Evolutionary conservation across 495 filamentous ascomycete genomes (phyloP), one percentile per base, ranked within the genome.

Genomic region (Xylaria scruposa): DNA sequence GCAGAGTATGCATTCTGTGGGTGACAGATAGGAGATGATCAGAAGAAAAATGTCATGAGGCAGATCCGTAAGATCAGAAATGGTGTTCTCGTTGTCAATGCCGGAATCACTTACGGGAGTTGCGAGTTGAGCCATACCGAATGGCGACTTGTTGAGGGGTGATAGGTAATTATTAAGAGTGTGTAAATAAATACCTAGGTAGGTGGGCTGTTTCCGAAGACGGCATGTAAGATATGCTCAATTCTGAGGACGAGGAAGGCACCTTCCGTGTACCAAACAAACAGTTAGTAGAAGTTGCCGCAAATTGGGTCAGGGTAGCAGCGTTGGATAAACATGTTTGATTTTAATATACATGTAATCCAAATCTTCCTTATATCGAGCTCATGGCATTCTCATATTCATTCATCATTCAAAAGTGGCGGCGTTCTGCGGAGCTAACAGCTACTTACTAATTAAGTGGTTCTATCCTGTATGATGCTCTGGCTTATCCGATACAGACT

Each of bases 41-140:
- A 89, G 54, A 19, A 89, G 78, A 53, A 87, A 85, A 4, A 88
- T 77, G 33, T 90, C 89, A 68, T 83, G 82, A 49, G 84, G 85
- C n/a, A 87, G 79, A 7, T 82, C 76, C 15, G 87, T 83, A 46
- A 91, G 81, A 70, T 84, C 83, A 29, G 13, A 65, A 44, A 79
- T 38, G 24, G 24, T 31, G 21, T 15, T 62, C n/a, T 44, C 49
- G 33, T 7, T 51, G 44, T 46, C 40, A 8, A 17, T 7, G 36
- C 10, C 29, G 15, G 15, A 3, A 49, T 13, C 33, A n/a, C 12
- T 49, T 33, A 33, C 17, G 15, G 5, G 58, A 2, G 31, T 60
- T 33, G 58, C 15, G 42, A 47, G 12, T 29, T 47, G 42, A 65
- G 13, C 26, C 62, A 65, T 65, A 42, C 29, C 33, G 31, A n/a